Evolutionary conservation across 345 rosid species (phyloP), one percentile per base, ranked within the genome.

Genomic region (Linum trigynum): DNA sequence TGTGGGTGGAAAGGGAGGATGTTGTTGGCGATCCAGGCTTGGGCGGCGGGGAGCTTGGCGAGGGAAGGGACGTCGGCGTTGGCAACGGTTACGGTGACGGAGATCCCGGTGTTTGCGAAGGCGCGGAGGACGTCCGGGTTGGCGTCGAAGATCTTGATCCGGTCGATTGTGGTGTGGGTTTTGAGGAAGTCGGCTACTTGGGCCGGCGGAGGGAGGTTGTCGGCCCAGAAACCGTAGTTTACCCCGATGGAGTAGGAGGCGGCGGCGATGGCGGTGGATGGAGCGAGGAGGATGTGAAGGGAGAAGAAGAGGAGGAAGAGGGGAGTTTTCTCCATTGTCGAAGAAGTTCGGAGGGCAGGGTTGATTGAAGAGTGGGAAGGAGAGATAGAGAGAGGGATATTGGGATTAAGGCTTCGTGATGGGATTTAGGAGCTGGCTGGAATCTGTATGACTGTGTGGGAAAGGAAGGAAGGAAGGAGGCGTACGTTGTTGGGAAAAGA

Each of bases 141-240:
- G 67, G 87, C 65, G 75, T 90, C 95, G 82, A 90, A 90, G 81
- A 90, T 62, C 72, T 88, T 90, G 65, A 90, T 65, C 23, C 81
- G 77, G 78, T 87, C 76, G 75, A 90, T 84, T 69, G 77, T 76
- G 66, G 97, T 90, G 68, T 78, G 73, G 37, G 86, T 77, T 72
- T 80, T 77, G 75, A 90, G 80, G 76, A 90, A 86, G 67, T 66
- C 65, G 38, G 86, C 90, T 5, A 90, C 97, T 64, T 82, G 80
- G 48, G 82, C 45, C 0, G 97, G 90, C 2, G 86, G 76, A 3
- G 90, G 95, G 68, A 90, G 95, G 81, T 87, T 84, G 78, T 86
- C 74, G n/a, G 92, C 89, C 55, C 86, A 69, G 48, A 87, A 80
- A 5, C 97, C 97, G 67, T 90, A 87, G 87, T 90, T 90, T n/a